A percentile compares a stretch with the other conserved stretches of the same genome.
phyloP scores from a whole-genome alignment of 2,329 filamentous ascomycete species.

The Dichotomopilus funicola region DNA sequence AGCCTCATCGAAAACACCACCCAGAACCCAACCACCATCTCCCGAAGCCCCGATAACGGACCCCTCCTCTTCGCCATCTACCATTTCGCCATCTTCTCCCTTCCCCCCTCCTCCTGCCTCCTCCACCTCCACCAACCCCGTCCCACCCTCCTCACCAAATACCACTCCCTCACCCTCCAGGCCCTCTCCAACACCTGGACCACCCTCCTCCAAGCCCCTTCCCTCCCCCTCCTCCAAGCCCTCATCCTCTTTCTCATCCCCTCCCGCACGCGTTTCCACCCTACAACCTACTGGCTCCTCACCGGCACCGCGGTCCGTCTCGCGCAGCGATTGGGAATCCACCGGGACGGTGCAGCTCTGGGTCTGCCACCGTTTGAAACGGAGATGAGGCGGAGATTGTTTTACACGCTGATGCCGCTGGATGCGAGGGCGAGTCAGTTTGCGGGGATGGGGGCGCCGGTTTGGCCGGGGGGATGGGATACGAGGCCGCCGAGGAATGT shows the following conservation, averaged over 20 bases:
- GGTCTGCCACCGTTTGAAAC: conserved; percentile 38
- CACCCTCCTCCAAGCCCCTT: neutral
- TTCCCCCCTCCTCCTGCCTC: neutral
- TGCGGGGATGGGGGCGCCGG: neutral
- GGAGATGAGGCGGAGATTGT: conserved; percentile 47
- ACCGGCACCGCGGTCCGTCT: conserved; percentile 46
- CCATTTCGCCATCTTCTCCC: conserved; percentile 2
- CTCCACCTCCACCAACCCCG: neutral
- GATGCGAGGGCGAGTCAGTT: neutral
- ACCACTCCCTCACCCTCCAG: neutral
- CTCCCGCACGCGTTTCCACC: neutral
- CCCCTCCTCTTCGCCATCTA: conserved; percentile 1
- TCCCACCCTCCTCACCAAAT: neutral
- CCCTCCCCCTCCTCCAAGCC: neutral
- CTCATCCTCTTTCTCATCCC: neutral
- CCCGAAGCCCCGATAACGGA: neutral
- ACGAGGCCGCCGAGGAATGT: neutral
- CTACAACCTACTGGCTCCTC: conserved; percentile 30
- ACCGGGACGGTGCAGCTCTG: conserved; percentile 37
- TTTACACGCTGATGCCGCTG: neutral
- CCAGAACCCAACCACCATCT: neutral
- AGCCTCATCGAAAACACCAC: neutral
- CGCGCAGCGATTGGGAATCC: conserved; percentile 47
- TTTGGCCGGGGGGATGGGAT: neutral
- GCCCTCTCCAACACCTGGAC: neutral